Evolutionary conservation across 345 rosid genomes (phyloP), one percentile per base, ranked within the genome.

Genomic region (Kandelia obovata): DNA sequence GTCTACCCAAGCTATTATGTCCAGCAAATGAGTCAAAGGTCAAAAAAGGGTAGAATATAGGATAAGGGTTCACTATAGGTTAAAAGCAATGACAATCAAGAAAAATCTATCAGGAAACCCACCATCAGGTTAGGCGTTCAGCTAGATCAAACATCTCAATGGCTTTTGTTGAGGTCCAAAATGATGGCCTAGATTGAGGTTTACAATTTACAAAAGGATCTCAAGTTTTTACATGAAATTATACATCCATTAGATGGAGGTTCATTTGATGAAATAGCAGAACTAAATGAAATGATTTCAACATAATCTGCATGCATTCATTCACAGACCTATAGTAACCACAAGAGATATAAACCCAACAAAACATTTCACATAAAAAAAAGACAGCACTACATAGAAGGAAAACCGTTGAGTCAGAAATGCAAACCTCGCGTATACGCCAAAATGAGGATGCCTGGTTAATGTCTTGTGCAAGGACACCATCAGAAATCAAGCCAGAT

Each of bases 391-490:
- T 21, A 55, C 9, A 28, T 21, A 25, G 2, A 17, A 75, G n/a
- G 30, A 49, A 9, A 65, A 67, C 20, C 0, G 23, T 10, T 39
- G 64, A 58, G 66, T 67, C 49, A 8, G 75, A 78, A 74, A 68
- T 67, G 59, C 43, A 65, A 77, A 92, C 97, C 97, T 92, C 99
- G 57, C 96, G 89, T 75, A 95, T 86, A 53, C 72, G 89, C 99
- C 99, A 95, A 81, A 95, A 81, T 17, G 97, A 90, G 35, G 89
- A 88, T 58, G 91, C 89, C 67, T 95, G 97, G 82, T 90, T 88
- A 32, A 86, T 85, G 80, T 95, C 97, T 85, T 92, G 99, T 56
- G 99, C 96, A 70, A 95, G 79, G 64, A 85, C 89, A 47, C 99
- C 97, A 80, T 95, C 96, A 75, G 94, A 87, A 78, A 92, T 83